These are phyloP conservation scores for Podila minutissima DNA, from an alignment of 192 early-diverging fungal genomes.

Conservation along the genomic window DNA sequence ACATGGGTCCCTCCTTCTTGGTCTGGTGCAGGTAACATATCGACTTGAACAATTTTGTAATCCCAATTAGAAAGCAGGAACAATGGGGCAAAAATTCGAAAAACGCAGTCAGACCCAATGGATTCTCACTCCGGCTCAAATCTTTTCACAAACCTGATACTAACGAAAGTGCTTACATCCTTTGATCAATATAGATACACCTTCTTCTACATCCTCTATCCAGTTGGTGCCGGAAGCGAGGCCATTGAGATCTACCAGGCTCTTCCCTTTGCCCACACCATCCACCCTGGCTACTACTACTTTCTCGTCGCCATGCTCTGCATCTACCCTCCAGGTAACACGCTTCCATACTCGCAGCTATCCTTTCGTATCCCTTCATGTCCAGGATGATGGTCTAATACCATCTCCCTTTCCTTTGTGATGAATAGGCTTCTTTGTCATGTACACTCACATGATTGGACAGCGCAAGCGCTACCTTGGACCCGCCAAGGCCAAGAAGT, in stretches of 20 bases:
- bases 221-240: constrained; percentile 88
- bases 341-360: not conserved
- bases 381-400: no score
- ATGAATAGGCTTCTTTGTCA: constrained; percentile 74
- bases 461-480: constrained; percentile 85
- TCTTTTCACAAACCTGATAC: not conserved
- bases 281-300: constrained; percentile 65
- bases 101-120: constrained; percentile 25
- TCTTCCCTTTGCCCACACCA: constrained; percentile 67
- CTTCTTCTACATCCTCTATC: constrained; percentile 95
- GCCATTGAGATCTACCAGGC: constrained; percentile 78
- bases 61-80: not conserved
- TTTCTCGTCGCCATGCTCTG: constrained; percentile 65
- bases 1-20: constrained; percentile 63
- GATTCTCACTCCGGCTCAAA: constrained; percentile 13
- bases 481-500: constrained; percentile 47
- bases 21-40: constrained; percentile 66
- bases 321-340: constrained; percentile 78
- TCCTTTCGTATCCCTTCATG: not conserved
- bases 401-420: not conserved
- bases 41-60: not conserved
- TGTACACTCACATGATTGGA: constrained; percentile 94
- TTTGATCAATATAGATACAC: constrained; percentile 77
- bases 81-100: constrained; percentile 5
- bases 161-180: constrained; percentile 26